Base-by-base conservation (phyloP, 2,329 filamentous ascomycete species). In the Fusarium coffeatum region DNA sequence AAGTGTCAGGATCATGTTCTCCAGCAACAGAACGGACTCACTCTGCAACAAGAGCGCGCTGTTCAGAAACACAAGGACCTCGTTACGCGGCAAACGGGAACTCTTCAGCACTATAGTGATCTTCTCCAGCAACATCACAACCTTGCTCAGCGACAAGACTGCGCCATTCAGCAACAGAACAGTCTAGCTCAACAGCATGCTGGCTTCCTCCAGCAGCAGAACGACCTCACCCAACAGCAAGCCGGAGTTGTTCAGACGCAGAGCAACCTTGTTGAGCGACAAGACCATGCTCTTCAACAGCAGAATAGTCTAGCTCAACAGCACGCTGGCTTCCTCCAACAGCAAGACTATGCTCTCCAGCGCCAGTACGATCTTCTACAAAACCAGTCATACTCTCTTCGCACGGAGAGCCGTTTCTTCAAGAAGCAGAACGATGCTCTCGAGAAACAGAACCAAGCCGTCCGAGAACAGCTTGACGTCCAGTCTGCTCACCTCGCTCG, bases 381-480 rank as follows among this genome's bases (percentile, higher is more conserved):
- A 34, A 41, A 42, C 34, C 49, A 41, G n/a, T 51, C 49, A 18
- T 51, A 18, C 34, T 51, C 46, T 23, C 57, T 63, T 50, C 61
- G 47, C 22, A 48, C 46, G 3, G 51, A 64, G 18, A 64, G 61
- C 12, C 61, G 61, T 34, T 64, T 64, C 40, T 64, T 64, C 59
- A 64, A 64, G 20, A 64, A 57, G 20, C 67, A 74, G 20, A 59
- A 56, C 1, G 54, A 51, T 9, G 48, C 32, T 8, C 54, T 73
- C 3, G 53, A 50, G n/a, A 58, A 73, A 30, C 58, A 78, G 50
- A 78, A 75, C 32, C 64, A 70, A 32, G 61, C 32, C 11, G 53
- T 77, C 43, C 69, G 68, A n/a, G 72, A 74, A 9, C 76, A 77
- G 41, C 66, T 78, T n/a, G 71, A 77, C 16, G 43, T 74, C 7